Conservation (phyloP, 164 flowering plant species). For the Pachysandra terminalis region DNA sequence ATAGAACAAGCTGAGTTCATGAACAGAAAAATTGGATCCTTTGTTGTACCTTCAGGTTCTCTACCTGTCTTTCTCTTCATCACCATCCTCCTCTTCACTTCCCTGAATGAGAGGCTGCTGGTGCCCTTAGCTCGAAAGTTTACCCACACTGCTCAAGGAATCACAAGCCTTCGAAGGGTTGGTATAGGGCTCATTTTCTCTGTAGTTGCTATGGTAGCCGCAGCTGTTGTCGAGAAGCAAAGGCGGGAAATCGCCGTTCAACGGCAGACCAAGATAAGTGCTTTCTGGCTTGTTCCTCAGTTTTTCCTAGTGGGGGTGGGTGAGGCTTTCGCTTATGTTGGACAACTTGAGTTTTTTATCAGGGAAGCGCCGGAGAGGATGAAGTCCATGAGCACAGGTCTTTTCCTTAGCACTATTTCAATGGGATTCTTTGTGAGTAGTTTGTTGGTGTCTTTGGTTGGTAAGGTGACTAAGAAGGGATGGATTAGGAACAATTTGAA, state of each 20-base stretch:
- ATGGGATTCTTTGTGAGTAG: conserved; percentile 89
- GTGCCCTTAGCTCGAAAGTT: conserved; percentile 69
- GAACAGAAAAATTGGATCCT: conserved; percentile 60
- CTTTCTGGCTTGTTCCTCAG: conserved; percentile 91
- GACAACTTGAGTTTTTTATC: conserved; percentile 91
- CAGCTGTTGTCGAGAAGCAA: conserved; percentile 62
- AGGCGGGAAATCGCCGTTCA: conserved; percentile 26
- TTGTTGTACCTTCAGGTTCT: conserved; percentile 70
- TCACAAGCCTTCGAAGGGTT: conserved; percentile 81
- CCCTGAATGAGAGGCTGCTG: conserved; percentile 67
- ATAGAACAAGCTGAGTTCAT: conserved; percentile 83
- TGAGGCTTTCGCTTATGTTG: conserved; percentile 88
- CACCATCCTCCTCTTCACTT: conserved; percentile 74
- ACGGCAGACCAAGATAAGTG: conserved; percentile 36
- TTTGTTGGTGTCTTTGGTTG: conserved; percentile 70
- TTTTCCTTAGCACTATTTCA: conserved; percentile 70
- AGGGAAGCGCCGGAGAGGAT: conserved; percentile 91
- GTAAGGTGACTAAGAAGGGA: conserved; percentile 35
- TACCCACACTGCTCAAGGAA: conserved; percentile 55
- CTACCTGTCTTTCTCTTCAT: conserved; percentile 69
- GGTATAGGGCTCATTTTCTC: conserved; percentile 72
- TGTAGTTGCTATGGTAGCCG: conserved; percentile 59
- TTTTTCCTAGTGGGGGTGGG: conserved; percentile 95
- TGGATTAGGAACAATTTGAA: conserved; percentile 82
- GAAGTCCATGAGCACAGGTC: conserved; percentile 97